These are phyloP conservation scores for Sporisorium reilianum DNA, from an alignment of 1,284 basidiomycete species.

Conservation along the genomic window DNA sequence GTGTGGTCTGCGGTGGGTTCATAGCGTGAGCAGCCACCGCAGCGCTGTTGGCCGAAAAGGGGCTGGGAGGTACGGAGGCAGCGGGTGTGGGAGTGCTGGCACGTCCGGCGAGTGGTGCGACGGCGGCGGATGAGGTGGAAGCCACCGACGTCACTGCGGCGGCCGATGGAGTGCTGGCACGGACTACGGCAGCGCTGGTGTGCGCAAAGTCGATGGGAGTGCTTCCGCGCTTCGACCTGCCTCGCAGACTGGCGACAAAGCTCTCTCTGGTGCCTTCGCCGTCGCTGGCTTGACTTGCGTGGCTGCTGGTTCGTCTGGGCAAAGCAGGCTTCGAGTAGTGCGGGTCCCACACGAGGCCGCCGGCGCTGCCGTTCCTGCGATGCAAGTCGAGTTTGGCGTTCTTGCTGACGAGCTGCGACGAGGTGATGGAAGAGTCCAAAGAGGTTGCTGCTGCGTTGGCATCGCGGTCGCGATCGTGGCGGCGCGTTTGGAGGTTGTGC, in stretches of 20 bases:
- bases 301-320: conserved; percentile 60
- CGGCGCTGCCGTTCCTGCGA: conserved; percentile 51
- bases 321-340: conserved; percentile 54
- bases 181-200: conserved; percentile 21
- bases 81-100: conserved; percentile 51
- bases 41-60: conserved; percentile 44
- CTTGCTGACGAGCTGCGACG: conserved; percentile 54
- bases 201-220: conserved; percentile 56
- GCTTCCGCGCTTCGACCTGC: conserved; percentile 55
- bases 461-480: conserved; percentile 22
- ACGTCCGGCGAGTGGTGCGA: conserved; percentile 24
- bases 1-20: conserved; percentile 64
- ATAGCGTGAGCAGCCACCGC: conserved; percentile 50
- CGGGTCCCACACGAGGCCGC: conserved; percentile 56
- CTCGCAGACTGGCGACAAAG: conserved; percentile 51
- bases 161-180: conserved; percentile 38
- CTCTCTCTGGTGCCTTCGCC: conserved; percentile 52
- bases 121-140: conserved; percentile 25
- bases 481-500: conserved; percentile 42
- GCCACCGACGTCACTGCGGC: conserved; percentile 15
- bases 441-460: conserved; percentile 9
- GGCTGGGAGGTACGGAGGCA: conserved; percentile 52
- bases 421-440: conserved; percentile 24
- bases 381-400: conserved; percentile 59
- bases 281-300: conserved; percentile 58